Conservation (phyloP, 1,139 yeast species). For the Scheffersomyces parashehatae region DNA sequence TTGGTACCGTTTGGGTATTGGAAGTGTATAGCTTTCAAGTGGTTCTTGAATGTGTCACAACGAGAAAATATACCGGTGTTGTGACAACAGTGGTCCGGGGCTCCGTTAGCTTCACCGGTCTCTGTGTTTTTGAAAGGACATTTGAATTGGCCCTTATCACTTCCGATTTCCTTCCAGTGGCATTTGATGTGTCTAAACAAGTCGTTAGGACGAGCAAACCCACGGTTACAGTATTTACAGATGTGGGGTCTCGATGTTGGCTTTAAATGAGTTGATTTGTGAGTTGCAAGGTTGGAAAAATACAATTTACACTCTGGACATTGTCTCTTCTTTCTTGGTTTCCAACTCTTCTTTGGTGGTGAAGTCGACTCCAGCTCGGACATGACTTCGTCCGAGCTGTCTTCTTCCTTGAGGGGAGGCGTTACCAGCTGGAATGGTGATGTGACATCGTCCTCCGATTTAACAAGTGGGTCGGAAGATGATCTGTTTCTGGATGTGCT, state of each 20-base stretch:
- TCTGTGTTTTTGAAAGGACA: conserved; percentile 42
- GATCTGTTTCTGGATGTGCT: not conserved
- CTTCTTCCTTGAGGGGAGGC: not conserved
- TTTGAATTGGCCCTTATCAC: conserved; percentile 48
- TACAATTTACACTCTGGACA: conserved; percentile 79
- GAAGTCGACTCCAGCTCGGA: conserved; percentile 5
- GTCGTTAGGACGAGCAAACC: conserved; percentile 88
- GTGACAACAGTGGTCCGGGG: conserved; percentile 60
- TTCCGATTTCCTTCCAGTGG: conserved; percentile 71
- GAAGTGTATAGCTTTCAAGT: conserved; percentile 85
- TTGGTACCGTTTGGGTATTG: conserved; percentile 86
- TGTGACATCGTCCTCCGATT: not conserved
- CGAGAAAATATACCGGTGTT: conserved; percentile 81
- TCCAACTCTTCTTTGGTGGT: conserved; percentile 23
- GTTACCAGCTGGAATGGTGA: conserved; percentile 1
- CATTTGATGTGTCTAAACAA: conserved; percentile 79
- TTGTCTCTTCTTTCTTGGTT: conserved; percentile 74
- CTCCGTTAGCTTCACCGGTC: conserved; percentile 5
- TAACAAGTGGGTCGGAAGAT: conserved; percentile 4
- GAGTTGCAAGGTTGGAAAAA: conserved; percentile 83
- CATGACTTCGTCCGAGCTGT: conserved; percentile 1
- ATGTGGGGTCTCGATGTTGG: conserved; percentile 75
- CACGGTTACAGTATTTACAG: conserved; percentile 76
- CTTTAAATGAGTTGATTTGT: conserved; percentile 76
- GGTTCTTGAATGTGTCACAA: conserved; percentile 91